Base-by-base conservation (phyloP, 805 yeast species). In the Saccharomyces eubayanus region DNA sequence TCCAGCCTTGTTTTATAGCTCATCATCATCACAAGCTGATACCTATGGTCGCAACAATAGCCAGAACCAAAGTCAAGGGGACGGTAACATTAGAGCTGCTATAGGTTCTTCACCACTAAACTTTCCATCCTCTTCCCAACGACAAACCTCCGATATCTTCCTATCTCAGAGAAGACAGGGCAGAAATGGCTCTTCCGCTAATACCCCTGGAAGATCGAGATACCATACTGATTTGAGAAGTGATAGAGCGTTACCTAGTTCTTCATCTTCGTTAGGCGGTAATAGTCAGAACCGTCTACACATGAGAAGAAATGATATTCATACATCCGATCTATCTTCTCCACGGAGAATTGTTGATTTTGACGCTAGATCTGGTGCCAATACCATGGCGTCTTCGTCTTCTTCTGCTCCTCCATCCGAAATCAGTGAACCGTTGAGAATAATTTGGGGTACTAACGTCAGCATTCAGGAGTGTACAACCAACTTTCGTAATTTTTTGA, bases 361-460 rank as follows among this genome's bases (percentile, higher is more conserved):
- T 48, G 67, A 66, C 24, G 60, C 62, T 41, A 60, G 59, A 21
- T 67, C 73, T 3, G 64, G 70, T 8, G 62, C 71, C 1, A 53
- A 58, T 11, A 56, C 58, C 6, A 53, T 55, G 36, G 49, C 55
- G 9, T 51, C 58, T 12, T 65, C 69, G 4, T 63, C 69, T 8
- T 61, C 67, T n/a, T 61, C 68, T 1, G 68, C 64, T 52, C 58
- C 61, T 8, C 64, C 67, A 10, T 60, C 69, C 5, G 72, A 74
- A 51, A 73, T 75, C 27, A 81, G 80, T 51, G 96, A 87, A 59
- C 96, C 96, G 0, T 82, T 84, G 27, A 80, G 95, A 63, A 96
- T 94, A 52, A 92, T 94, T 64, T 94, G 99, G 99, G 99, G 99
- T 71, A 94, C 99, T 1, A 90, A 92, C 66, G 96, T 94, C 28